These are phyloP conservation scores for Neurospora sp. DNA, from an alignment of 495 filamentous ascomycete genomes.

Conservation along the genomic window DNA sequence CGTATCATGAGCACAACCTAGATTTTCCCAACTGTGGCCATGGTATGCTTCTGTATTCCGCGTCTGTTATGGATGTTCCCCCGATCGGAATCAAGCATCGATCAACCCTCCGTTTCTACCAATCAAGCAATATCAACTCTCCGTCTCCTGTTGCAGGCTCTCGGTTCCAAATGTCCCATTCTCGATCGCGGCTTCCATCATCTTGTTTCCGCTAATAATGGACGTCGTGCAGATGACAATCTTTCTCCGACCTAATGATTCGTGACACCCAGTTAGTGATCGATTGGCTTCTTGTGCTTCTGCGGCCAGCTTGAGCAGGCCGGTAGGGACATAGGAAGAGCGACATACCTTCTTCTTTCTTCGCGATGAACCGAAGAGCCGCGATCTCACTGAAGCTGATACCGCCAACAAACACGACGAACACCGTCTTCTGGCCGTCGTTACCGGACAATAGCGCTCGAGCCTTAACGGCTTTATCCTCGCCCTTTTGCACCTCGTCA, in stretches of 20 bases:
- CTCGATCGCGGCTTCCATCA: constrained; percentile 84
- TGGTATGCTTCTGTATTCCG: background rate
- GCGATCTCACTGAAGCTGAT: constrained; percentile 95
- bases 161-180: constrained; percentile 51
- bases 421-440: constrained; percentile 67
- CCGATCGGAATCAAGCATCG: background rate
- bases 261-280: constrained; percentile 6
- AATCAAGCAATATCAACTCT: background rate
- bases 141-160: background rate
- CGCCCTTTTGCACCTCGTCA: constrained; percentile 84
- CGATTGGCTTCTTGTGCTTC: background rate
- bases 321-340: background rate
- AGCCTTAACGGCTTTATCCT: constrained; percentile 88
- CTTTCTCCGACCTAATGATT: constrained; percentile 48
- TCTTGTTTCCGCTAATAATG: constrained; percentile 78
- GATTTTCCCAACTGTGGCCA: background rate
- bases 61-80: background rate
- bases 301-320: background rate
- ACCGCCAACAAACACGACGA: constrained; percentile 91
- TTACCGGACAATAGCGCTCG: constrained; percentile 67
- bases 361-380: constrained; percentile 81
- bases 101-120: background rate
- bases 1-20: background rate
- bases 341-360: constrained; percentile 63
- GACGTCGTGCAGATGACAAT: constrained; percentile 88